phyloP scores from a whole-genome alignment of 805 yeast species.

The Lachancea dasiensis region DNA sequence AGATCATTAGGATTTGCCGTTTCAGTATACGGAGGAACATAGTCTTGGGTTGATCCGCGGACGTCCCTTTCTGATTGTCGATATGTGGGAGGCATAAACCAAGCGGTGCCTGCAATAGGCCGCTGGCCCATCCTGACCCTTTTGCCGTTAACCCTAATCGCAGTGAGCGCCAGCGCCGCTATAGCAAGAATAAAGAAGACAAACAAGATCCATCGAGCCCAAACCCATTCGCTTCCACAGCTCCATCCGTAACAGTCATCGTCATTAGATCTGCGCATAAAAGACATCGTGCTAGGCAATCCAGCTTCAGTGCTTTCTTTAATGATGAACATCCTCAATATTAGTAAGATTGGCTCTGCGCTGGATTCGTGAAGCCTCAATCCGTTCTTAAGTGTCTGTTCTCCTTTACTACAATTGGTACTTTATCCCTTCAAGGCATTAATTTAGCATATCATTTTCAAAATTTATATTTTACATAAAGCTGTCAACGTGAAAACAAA shows the following conservation, averaged over 20 bases:
- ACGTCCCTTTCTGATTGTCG: slow-evolving; percentile 57
- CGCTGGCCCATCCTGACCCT: slow-evolving; percentile 40
- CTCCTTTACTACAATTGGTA: too few relatives aligned
- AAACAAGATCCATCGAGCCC: slow-evolving; percentile 61
- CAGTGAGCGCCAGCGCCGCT: slow-evolving; percentile 42
- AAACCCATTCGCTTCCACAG: slow-evolving; percentile 23
- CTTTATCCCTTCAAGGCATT: too few relatives aligned
- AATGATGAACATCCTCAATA: not conserved
- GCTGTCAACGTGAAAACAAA: not conserved
- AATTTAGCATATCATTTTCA: not conserved
- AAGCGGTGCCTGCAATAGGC: slow-evolving; percentile 71
- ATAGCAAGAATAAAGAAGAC: slow-evolving; percentile 51
- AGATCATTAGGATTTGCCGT: slow-evolving; percentile 65
- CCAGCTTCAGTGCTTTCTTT: too few relatives aligned
- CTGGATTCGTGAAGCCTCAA: too few relatives aligned
- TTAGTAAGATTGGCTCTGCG: not conserved
- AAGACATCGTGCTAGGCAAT: too few relatives aligned
- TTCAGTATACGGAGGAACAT: slow-evolving; percentile 66
- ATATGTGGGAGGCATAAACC: slow-evolving; percentile 85
- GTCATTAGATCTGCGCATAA: not conserved
- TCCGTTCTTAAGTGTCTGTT: too few relatives aligned
- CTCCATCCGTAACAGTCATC: slow-evolving; percentile 18
- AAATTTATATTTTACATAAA: not conserved
- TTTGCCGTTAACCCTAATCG: slow-evolving; percentile 49
- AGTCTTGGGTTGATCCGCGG: slow-evolving; percentile 26